Evolutionary conservation across 2,329 filamentous ascomycete genomes (phyloP), one percentile per base, ranked within the genome.

Genomic region (Chalara sp.): DNA sequence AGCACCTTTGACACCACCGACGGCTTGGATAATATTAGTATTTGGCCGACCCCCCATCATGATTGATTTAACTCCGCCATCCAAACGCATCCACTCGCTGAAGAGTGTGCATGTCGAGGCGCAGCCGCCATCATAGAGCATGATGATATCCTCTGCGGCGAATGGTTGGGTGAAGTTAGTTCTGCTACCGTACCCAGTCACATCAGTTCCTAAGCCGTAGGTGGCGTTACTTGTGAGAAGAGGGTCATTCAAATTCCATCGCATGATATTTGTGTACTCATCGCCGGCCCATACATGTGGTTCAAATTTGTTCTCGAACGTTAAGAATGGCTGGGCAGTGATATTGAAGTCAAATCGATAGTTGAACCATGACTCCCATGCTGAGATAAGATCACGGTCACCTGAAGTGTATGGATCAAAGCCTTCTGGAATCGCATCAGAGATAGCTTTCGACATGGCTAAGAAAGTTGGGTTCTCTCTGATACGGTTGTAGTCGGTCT

Each of bases 1-100:
- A 0, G 69, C 68, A 32, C 83, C 84, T 59, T 84, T 81, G 45
- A 80, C 75, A n/a, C 83, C 84, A n/a, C 83, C 81, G 13, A 84
- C 71, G 5, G 73, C 75, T 68, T 85, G 80, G 69, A 84, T 86
- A 1, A 76, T 74, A 0, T 68, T 67, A 0, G 70, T 59, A 8
- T 68, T 66, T 0, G 83, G 76, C 1, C 79, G 76, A 1, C 84
- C 84, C 7, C 84, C 83, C 29, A 83, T 69, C 1, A 72, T 72
- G 44, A 85, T 72, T 35, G 76, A 77, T 55, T 76, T 76, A 2
- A 85, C 75, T 28, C 76, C 74, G 32, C 70, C 71, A 51, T 72
- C 69, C 52, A 70, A 65, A 6, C 72, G 71, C 70, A 84, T 73
- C 29, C 81, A 69, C 43, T 80, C 73, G 10, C 70, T 69, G 61